phyloP scores from a whole-genome alignment of 2,329 filamentous ascomycete species.

The Rhynchosporium graminicola region DNA sequence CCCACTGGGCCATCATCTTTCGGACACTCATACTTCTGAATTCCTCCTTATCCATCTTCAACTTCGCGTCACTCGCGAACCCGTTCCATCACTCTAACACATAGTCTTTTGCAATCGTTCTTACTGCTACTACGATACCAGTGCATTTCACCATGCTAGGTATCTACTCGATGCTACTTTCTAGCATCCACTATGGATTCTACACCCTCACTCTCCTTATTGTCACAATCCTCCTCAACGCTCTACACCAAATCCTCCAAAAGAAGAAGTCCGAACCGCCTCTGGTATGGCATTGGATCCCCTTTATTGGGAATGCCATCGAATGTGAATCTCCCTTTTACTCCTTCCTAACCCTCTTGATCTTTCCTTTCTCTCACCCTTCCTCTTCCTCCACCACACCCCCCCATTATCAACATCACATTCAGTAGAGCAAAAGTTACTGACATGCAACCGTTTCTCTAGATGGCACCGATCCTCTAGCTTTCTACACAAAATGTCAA shows the following conservation, averaged over 20 bases:
- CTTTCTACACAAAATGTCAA: not conserved
- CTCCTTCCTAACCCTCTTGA: not conserved
- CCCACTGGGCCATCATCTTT: no score
- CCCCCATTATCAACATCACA: not conserved
- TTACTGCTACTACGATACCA: not conserved
- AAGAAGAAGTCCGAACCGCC: constrained; percentile 1
- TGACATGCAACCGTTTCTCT: no score
- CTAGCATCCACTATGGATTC: not conserved
- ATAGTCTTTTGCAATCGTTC: not conserved
- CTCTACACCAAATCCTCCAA: not conserved
- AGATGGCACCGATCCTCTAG: constrained; percentile 5
- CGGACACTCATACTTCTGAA: no score
- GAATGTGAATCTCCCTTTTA: not conserved
- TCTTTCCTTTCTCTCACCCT: not conserved
- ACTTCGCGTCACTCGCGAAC: no score
- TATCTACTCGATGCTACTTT: not conserved
- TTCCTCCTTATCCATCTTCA: no score
- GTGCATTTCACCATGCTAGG: not conserved
- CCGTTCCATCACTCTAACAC: no score
- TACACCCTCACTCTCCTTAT: not conserved
- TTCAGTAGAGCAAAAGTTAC: no score
- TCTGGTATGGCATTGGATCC: constrained; percentile 7
- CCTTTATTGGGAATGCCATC: constrained; percentile 6
- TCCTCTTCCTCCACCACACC: not conserved
- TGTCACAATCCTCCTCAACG: not conserved